Evolutionary conservation across 192 early-diverging fungal species (phyloP), one percentile per base, ranked within the genome.

Genomic region (Kappamyces sp.): DNA sequence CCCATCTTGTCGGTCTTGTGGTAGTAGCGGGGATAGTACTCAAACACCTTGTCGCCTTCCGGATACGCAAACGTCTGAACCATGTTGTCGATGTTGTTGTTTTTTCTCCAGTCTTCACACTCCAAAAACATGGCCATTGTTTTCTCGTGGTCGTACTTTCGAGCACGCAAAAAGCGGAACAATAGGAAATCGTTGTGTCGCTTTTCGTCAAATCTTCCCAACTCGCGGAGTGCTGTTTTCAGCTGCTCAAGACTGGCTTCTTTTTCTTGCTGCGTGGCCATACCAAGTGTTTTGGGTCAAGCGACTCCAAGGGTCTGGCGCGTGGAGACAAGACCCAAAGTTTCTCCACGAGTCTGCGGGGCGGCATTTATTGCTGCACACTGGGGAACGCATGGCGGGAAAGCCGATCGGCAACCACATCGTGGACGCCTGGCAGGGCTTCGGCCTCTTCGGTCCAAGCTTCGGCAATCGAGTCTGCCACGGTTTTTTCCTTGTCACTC

Each of bases 1-100:
- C 93, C 95, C 35, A 84, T 74, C 65, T 86, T 92, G 79, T 98
- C 95, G 57, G 76, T 80, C 60, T 93, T 93, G 75, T 98, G 95
- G 69, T 90, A 90, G 67, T 78, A 86, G 15, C 83, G 76, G 34
- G 86, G 84, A 65, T 86, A 87, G 52, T 79, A 61, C 51, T 74
- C 68, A 58, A 69, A 69, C 31, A 86, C 81, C 35, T 64, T 69
- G 8, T 73, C 68, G 51, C 65, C 66, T 55, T 87, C 86, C 46
- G 76, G 73, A 55, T 74, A 87, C 62, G 63, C 69, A 61, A 84
- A 84, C 7, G 53, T 64, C 8, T 67, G 48, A 35, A 76, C 74
- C 33, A 84, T 65, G 3, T 71, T 69, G 40, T 64, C 71, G 38
- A 84, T 79, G 12, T 71, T 58, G 43, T 76, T 71, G 13, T 74